Conservation (phyloP, 345 rosid genomes). For the Linum usitatissimum region DNA sequence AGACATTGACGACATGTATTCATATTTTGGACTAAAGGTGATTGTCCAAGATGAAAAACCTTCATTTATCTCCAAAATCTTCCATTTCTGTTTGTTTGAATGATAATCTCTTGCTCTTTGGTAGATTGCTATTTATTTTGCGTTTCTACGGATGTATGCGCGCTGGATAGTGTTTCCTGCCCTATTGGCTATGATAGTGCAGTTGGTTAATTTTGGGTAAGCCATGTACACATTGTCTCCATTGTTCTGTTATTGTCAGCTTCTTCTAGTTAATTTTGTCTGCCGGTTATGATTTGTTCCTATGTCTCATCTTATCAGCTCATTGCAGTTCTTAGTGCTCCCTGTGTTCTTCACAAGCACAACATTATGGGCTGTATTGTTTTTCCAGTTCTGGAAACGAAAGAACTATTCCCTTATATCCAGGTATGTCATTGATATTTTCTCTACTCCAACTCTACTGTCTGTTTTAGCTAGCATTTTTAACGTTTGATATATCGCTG, state of each 20-base stretch:
- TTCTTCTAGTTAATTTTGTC: constrained; percentile 2
- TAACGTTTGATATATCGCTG: background rate
- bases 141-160: constrained; percentile 87
- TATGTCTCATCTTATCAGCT: constrained; percentile 28
- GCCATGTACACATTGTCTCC: constrained; percentile 4
- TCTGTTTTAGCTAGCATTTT: background rate
- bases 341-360: constrained; percentile 59
- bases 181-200: constrained; percentile 42
- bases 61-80: background rate
- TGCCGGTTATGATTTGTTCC: background rate
- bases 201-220: constrained; percentile 72
- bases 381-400: constrained; percentile 97
- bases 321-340: constrained; percentile 61
- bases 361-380: constrained; percentile 74
- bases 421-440: constrained; percentile 29
- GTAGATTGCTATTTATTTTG: constrained; percentile 77
- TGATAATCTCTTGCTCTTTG: constrained; percentile 8
- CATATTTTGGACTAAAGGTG: constrained; percentile 81
- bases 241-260: background rate
- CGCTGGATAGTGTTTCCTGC: constrained; percentile 83
- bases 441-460: too few relatives aligned
- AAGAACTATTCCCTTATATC: constrained; percentile 69
- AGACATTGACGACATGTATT: constrained; percentile 78
- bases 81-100: background rate
- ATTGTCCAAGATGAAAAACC: background rate